Percentiles rank a stretch among this genome's conserved stretches.
Conservation (phyloP, 164 flowering plant genomes). For the Chimonanthus praecox region DNA sequence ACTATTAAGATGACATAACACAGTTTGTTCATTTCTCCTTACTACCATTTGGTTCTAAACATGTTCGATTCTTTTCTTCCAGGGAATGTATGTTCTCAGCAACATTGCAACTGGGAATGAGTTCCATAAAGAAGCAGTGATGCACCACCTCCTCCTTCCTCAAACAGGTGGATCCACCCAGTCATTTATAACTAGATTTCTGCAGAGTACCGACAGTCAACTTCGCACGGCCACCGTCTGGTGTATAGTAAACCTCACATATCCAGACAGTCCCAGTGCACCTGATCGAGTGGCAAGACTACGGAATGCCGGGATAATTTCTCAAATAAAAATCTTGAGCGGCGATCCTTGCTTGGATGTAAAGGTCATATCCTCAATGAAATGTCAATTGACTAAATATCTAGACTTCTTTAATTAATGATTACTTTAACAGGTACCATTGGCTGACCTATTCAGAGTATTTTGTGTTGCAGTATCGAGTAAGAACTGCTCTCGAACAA, state of each 20-base stretch:
- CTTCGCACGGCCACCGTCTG: constrained; percentile 73
- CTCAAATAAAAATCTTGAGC: constrained; percentile 69
- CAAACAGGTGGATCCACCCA: constrained; percentile 22
- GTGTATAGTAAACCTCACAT: constrained; percentile 74
- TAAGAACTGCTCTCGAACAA: constrained; percentile 55
- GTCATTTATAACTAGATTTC: constrained; percentile 42
- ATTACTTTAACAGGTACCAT: neutral
- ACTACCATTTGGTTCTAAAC: neutral
- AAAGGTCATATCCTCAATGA: constrained; percentile 42
- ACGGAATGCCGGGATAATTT: constrained; percentile 54
- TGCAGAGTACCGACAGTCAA: constrained; percentile 56
- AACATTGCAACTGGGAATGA: constrained; percentile 82
- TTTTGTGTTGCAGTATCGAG: constrained; percentile 60
- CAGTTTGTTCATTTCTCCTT: neutral
- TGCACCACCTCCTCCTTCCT: constrained; percentile 51
- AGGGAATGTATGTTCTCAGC: constrained; percentile 87
- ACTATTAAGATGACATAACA: too few species aligned
- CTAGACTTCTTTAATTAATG: neutral
- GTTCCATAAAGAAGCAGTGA: constrained; percentile 78
- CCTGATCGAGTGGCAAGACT: constrained; percentile 45
- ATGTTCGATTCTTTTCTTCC: neutral
- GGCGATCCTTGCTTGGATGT: constrained; percentile 88
- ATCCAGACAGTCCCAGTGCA: constrained; percentile 57
- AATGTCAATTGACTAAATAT: neutral
- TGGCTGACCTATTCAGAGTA: neutral